Base-by-base conservation (phyloP, 2,329 filamentous ascomycete species). In the Aspergillus sp. region DNA sequence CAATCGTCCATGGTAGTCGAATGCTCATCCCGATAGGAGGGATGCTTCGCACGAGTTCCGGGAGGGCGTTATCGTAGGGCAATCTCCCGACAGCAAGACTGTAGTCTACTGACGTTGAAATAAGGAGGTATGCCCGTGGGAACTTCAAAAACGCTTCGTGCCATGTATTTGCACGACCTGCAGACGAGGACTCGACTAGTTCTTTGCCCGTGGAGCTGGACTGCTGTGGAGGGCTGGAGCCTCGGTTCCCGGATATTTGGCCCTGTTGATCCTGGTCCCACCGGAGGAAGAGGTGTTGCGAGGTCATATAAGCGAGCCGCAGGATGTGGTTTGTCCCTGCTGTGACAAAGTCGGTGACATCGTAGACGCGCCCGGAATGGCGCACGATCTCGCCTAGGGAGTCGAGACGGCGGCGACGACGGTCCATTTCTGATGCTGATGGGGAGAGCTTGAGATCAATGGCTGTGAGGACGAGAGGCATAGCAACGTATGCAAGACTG, bases 391-490 rank as follows among this genome's bases (percentile, higher is more conserved):
- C 57, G n/a, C 63, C 62, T 0, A 69, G 55, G 0, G 59, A 62
- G 26, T 63, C 58, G 15, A 68, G 53, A 15, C 61, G 56, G 13
- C 56, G 62, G n/a, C 66, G 57, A 11, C 66, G 53, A 3, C 38
- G 41, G 9, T 56, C 47, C 30, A 63, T 60, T 39, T 66, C 64
- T 3, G 48, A 26, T 1, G 49, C 41, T 0, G 62, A 63, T 5
- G 64, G 59, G 2, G 67, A 68, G 18, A 69, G 62, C 13, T 69
- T 69, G 13, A 69, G 57, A n/a, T 69, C 62, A 34, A 69, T 68
- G 6, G 67, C 67, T 18, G 67, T 64, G 24, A 69, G 61, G 17
- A 69, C 58, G 3, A 69, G 61, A 0, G 67, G 67, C 67, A 69
- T 69, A 3, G 60, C 62, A 6, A 64, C 61, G 32, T 68, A 69